phyloP scores from a whole-genome alignment of 2,329 filamentous ascomycete species.

The Pezicula radicicola region DNA sequence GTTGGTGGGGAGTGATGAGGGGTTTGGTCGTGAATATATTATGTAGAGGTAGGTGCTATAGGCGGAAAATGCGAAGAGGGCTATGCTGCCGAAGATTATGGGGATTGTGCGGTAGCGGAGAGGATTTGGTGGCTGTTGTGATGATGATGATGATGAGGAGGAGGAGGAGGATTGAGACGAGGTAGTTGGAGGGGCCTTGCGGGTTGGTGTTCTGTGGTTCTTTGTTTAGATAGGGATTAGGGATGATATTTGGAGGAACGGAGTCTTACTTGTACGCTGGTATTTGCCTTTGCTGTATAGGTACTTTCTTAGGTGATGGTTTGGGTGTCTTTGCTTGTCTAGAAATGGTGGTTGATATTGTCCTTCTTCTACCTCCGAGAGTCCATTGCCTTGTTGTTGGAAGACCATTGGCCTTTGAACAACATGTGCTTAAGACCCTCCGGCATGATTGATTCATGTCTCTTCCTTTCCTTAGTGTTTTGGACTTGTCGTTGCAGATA shows the following conservation, averaged over 20 bases:
- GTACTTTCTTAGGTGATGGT: neutral
- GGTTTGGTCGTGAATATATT: slow-evolving; percentile 20
- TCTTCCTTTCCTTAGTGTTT: neutral
- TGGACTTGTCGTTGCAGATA: neutral
- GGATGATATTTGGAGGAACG: neutral
- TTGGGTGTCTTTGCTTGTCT: neutral
- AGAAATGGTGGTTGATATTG: too few relatives aligned
- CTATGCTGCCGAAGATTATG: slow-evolving; percentile 17
- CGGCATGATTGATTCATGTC: neutral
- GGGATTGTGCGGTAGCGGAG: slow-evolving; percentile 20
- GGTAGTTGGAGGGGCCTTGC: slow-evolving; percentile 6
- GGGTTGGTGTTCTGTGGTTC: slow-evolving; percentile 13
- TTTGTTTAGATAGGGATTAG: neutral
- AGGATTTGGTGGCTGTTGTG: slow-evolving; percentile 12
- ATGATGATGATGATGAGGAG: neutral
- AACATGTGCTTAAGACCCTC: neutral
- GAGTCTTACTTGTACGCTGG: slow-evolving; percentile 9
- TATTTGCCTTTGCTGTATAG: neutral
- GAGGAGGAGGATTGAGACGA: neutral
- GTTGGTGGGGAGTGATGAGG: slow-evolving; percentile 19
- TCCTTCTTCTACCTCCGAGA: too few relatives aligned
- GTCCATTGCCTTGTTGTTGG: too few relatives aligned
- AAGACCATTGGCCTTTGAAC: neutral
- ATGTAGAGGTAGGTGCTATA: slow-evolving; percentile 31
- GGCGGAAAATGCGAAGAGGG: slow-evolving; percentile 14